Conservation (phyloP, 106 monocot genomes). For the Gastrodia elata region DNA sequence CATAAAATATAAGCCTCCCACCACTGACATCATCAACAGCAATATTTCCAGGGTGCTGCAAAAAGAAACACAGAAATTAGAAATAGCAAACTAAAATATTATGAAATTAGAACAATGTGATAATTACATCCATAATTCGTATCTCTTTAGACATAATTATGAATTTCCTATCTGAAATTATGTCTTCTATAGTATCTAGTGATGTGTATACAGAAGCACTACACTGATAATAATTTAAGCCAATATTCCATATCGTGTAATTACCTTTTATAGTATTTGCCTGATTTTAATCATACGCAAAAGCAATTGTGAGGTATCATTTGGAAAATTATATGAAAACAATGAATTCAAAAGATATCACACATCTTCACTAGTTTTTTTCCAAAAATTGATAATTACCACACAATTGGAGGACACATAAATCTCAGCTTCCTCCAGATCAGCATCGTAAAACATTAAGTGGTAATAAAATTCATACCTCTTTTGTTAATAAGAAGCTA, state of each 20-base stretch:
- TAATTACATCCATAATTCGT: not conserved
- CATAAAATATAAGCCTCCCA: slow-evolving; percentile 97
- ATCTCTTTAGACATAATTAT: not conserved
- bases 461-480: too few species aligned
- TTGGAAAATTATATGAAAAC: too few species aligned
- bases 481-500: too few species aligned
- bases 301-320: not conserved
- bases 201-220: not conserved
- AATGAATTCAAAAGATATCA: too few species aligned
- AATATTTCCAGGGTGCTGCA: slow-evolving; percentile 99
- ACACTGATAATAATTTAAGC: not conserved
- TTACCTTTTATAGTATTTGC: not conserved
- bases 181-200: not conserved
- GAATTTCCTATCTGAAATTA: not conserved
- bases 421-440: too few species aligned
- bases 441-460: too few species aligned
- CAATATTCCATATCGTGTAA: not conserved
- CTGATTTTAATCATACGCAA: not conserved
- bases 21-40: slow-evolving; percentile 98
- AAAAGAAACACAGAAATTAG: slow-evolving; percentile 2
- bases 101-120: not conserved
- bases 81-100: not conserved
- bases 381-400: too few species aligned
- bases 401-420: too few species aligned
- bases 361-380: too few species aligned